These are phyloP conservation scores for Buxus sempervirens DNA, from an alignment of 164 flowering plant genomes.

Conservation along the genomic window DNA sequence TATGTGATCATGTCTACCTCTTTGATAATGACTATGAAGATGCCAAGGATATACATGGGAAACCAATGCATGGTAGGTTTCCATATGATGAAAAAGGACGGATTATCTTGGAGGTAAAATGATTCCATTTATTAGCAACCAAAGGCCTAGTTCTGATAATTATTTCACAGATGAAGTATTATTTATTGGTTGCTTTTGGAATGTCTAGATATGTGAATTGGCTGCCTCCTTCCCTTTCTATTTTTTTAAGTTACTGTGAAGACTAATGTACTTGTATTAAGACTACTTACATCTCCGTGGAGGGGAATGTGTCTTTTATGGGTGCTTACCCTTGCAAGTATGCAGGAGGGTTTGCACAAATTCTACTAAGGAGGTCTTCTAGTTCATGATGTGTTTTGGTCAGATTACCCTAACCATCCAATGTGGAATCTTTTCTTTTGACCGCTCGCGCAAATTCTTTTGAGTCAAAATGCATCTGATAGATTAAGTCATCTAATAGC, in stretches of 20 bases:
- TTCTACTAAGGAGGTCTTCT: too few relatives aligned
- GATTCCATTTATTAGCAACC: neutral
- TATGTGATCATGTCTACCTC: conserved; percentile 92
- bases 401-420: neutral
- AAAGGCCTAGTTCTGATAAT: neutral
- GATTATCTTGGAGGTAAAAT: conserved; percentile 75
- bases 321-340: neutral
- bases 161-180: neutral
- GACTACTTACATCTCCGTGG: neutral
- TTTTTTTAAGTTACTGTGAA: neutral
- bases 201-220: neutral
- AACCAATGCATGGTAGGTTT: conserved; percentile 75
- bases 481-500: neutral
- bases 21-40: conserved; percentile 85
- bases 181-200: neutral
- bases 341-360: neutral
- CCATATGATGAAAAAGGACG: conserved; percentile 81
- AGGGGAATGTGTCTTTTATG: too few relatives aligned
- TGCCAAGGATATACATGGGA: conserved; percentile 81
- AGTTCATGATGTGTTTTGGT: too few relatives aligned
- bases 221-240: neutral
- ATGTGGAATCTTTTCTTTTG: too few relatives aligned
- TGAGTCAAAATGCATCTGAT: neutral
- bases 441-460: too few relatives aligned
- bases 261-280: neutral